A percentile compares a stretch with the other conserved stretches of the same genome.
phyloP scores from a whole-genome alignment of 768 basidiomycete genomes.

The Sporobolomyces pararoseus region DNA sequence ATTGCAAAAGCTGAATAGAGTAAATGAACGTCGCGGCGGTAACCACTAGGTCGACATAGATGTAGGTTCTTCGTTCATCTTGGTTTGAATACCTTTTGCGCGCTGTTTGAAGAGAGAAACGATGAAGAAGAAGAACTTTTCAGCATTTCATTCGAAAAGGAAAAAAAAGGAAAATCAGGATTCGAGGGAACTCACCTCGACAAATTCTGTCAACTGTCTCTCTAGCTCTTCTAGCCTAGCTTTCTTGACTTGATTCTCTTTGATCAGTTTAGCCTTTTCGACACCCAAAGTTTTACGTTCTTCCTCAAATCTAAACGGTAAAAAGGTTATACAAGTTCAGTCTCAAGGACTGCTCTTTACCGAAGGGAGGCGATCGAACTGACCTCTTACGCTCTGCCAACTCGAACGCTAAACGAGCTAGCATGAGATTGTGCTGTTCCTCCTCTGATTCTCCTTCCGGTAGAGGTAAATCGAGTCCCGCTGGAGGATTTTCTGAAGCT shows the following conservation, averaged over 20 bases:
- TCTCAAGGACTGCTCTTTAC: not conserved
- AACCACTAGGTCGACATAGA: no score
- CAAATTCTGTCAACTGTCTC: slow-evolving; percentile 62
- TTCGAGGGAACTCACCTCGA: slow-evolving; percentile 33
- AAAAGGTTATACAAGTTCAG: not conserved
- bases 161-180: not conserved
- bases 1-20: no score
- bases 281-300: slow-evolving; percentile 60
- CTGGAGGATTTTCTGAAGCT: slow-evolving; percentile 49
- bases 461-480: slow-evolving; percentile 62
- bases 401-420: slow-evolving; percentile 80
- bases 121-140: not conserved
- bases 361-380: slow-evolving; percentile 22
- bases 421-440: slow-evolving; percentile 78
- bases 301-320: slow-evolving; percentile 31
- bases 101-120: slow-evolving; percentile 10
- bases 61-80: slow-evolving; percentile 38
- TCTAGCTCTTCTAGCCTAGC: slow-evolving; percentile 73
- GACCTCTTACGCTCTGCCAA: slow-evolving; percentile 83
- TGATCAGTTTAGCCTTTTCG: slow-evolving; percentile 73
- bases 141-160: not conserved
- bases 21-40: no score
- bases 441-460: slow-evolving; percentile 44
- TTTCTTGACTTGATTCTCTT: slow-evolving; percentile 70
- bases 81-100: slow-evolving; percentile 35